Evolutionary conservation across 164 flowering plant species (phyloP), one percentile per base, ranked within the genome.

Genomic region (Litsea cubeba): DNA sequence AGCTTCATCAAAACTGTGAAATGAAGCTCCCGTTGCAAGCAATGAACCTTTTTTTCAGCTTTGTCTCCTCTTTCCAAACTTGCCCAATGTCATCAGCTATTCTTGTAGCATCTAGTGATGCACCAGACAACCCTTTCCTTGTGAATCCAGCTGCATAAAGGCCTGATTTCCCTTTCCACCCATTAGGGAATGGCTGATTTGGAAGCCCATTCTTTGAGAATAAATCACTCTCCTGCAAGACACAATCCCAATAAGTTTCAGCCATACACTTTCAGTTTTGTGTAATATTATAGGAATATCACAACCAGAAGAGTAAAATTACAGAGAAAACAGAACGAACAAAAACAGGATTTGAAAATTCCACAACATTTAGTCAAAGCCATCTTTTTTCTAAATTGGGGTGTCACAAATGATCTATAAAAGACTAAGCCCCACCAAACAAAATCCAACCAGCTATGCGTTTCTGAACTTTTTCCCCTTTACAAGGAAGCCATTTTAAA

Each of bases 61-160:
- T 86, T 2, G 91, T 88, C 76, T 93, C 98, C 76, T 89, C 86
- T 76, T 86, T 93, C 97, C 98, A 94, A 60, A 83, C 79, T 69
- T 76, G 80, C 69, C 88, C 90, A 77, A 94, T 91, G 77, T 94
- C 98, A 72, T 84, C 80, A 50, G 96, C 84, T 50, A 89, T 88
- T 72, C 79, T 88, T 18, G 77, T 76, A 25, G 98, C 97, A 75
- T 94, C 98, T 15, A 78, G 57, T 18, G 94, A 87, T 65, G 93
- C 96, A 80, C 98, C 98, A 54, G 95, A 88, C 20, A 94, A 83
- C 20, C 98, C 97, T 85, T 86, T 92, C 79, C 84, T 91, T 70
- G 96, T 87, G 87, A 94, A 94, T 79, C 98, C 98, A 71, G 87
- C 96, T 78, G 97, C 96, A 79, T 94, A 94, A 0, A 94, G 82